Evolutionary conservation across 2,329 filamentous ascomycete genomes (phyloP).

Genomic region (Drechmeria coniospora): DNA sequence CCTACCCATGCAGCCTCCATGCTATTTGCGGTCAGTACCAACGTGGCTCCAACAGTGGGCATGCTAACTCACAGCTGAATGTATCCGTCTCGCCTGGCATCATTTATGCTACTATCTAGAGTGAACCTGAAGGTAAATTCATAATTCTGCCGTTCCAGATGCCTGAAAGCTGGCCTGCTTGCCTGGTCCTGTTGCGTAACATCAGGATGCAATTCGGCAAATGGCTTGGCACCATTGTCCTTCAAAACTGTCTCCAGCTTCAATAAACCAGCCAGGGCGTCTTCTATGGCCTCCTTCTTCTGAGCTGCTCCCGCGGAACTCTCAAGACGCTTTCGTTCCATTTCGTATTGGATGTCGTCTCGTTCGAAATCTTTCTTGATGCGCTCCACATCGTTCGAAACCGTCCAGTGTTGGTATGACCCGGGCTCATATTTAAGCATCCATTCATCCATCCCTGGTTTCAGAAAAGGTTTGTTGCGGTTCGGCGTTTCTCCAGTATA

Average conservation of each 20-base stretch:
- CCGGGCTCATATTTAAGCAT: constrained; percentile 32
- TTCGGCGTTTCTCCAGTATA: constrained; percentile 18
- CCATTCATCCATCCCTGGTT: constrained; percentile 33
- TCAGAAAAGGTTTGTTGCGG: constrained; percentile 2
- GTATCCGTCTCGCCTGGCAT: constrained; percentile 41
- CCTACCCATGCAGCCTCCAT: constrained; percentile 62
- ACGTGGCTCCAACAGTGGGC: not conserved
- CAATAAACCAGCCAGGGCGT: constrained; percentile 35
- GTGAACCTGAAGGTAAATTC: constrained; percentile 35
- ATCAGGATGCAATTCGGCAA: constrained; percentile 46
- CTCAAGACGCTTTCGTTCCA: constrained; percentile 7
- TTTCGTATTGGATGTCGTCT: constrained; percentile 14
- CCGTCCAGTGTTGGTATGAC: constrained; percentile 46
- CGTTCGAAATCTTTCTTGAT: constrained; percentile 17
- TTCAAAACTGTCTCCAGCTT: constrained; percentile 38
- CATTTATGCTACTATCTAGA: constrained; percentile 41
- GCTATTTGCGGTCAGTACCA: constrained; percentile 16
- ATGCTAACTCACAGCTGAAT: constrained; percentile 37
- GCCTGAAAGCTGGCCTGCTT: not conserved
- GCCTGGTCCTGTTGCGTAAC: constrained; percentile 10
- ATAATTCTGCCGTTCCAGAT: constrained; percentile 25
- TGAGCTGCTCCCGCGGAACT: constrained; percentile 17
- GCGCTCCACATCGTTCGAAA: constrained; percentile 20
- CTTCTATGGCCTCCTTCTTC: constrained; percentile 40
- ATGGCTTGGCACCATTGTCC: constrained; percentile 48